A percentile compares a stretch with the other conserved stretches of the same genome.
Conservation (phyloP, 148 eudicot species). For the Diospyros lotus region DNA sequence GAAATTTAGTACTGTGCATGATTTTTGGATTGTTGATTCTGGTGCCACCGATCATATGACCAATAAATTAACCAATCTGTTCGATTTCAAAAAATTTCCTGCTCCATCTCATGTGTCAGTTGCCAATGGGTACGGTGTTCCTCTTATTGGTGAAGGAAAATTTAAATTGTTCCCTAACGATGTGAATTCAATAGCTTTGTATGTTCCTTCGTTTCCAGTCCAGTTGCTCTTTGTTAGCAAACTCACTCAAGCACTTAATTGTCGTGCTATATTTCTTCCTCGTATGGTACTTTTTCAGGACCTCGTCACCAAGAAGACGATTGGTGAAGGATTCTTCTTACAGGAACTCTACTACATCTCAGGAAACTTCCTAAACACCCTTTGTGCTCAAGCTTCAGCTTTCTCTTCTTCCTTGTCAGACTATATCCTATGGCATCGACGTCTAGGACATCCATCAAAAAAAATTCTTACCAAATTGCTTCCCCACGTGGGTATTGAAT, state of each 20-base stretch:
- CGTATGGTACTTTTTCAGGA: background rate
- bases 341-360: background rate
- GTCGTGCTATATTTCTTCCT: background rate
- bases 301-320: background rate
- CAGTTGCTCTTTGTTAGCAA: background rate
- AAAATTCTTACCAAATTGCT: background rate
- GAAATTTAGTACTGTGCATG: no score
- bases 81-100: background rate
- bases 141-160: background rate
- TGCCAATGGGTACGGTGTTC: background rate
- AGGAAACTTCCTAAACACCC: no score
- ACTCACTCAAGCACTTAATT: background rate
- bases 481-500: background rate
- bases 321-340: background rate
- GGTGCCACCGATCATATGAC: constrained; percentile 5
- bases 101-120: background rate
- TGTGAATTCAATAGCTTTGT: background rate
- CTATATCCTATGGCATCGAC: background rate
- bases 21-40: background rate
- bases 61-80: background rate
- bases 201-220: background rate
- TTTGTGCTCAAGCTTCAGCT: no score
- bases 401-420: background rate
- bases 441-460: background rate
- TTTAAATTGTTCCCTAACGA: background rate